phyloP scores from a whole-genome alignment of 768 basidiomycete species.

The Tulasnella sp. region DNA sequence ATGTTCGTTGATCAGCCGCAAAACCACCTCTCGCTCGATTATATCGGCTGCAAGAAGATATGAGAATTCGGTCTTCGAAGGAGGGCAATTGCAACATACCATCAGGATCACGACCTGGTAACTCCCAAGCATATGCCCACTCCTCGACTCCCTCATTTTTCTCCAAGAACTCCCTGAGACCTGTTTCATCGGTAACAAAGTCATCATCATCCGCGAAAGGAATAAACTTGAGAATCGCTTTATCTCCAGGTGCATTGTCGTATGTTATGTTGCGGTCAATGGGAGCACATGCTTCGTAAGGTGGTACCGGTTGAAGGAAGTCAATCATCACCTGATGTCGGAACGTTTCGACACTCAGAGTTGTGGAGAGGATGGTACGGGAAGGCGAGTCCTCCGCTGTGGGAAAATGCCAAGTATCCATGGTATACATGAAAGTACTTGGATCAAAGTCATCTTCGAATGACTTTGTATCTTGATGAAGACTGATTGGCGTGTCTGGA shows the following conservation, averaged over 20 bases:
- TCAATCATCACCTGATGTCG: too few relatives aligned
- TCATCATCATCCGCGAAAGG: conserved; percentile 48
- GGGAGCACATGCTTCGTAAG: conserved; percentile 48
- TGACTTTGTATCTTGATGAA: too few relatives aligned
- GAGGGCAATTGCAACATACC: conserved; percentile 24
- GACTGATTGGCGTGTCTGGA: too few relatives aligned
- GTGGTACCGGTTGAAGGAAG: conserved; percentile 27
- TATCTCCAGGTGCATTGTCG: conserved; percentile 44
- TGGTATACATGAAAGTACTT: too few relatives aligned
- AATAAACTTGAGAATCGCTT: conserved; percentile 36
- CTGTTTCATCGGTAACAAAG: conserved; percentile 35
- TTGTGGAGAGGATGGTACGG: too few relatives aligned
- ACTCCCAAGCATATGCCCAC: conserved; percentile 40
- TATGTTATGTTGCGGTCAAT: conserved; percentile 33
- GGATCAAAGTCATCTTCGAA: too few relatives aligned
- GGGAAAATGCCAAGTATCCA: too few relatives aligned
- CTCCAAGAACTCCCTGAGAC: conserved; percentile 2
- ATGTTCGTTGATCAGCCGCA: conserved; percentile 31
- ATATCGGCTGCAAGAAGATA: conserved; percentile 32
- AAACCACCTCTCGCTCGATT: conserved; percentile 37
- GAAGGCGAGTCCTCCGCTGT: too few relatives aligned
- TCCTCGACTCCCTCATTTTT: conserved; percentile 30
- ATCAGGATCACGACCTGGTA: conserved; percentile 28
- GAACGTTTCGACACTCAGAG: too few relatives aligned
- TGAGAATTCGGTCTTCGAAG: conserved; percentile 1